Evolutionary conservation across 768 basidiomycete genomes (phyloP).

Genomic region (Russula earlei): DNA sequence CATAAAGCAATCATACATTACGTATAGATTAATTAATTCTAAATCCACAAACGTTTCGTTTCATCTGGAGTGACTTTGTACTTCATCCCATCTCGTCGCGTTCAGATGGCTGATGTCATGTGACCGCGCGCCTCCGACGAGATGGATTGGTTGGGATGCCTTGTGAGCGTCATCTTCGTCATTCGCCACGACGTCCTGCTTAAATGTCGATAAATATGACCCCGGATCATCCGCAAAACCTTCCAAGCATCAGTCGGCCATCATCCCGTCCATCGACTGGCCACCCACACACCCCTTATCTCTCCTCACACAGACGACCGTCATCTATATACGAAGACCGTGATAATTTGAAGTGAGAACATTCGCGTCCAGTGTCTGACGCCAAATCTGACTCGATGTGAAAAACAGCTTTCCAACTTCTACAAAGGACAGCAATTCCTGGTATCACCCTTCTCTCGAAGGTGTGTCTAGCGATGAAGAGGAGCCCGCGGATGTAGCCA

Average conservation of each 20-base stretch:
- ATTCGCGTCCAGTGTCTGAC: background rate
- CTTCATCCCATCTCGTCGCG: no score
- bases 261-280: slow-evolving; percentile 18
- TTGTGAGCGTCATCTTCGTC: no score
- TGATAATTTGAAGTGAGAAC: background rate
- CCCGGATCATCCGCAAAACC: slow-evolving; percentile 19
- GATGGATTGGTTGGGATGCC: no score
- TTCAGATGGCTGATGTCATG: background rate
- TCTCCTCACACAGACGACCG: slow-evolving; percentile 15
- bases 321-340: slow-evolving; percentile 14
- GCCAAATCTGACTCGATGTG: background rate
- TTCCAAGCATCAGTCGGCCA: slow-evolving; percentile 15
- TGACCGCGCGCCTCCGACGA: background rate
- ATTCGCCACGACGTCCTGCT: background rate
- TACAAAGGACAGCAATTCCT: slow-evolving; percentile 61
- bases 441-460: slow-evolving; percentile 80
- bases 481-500: slow-evolving; percentile 31
- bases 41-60: no score
- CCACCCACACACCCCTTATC: slow-evolving; percentile 14
- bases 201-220: slow-evolving; percentile 20
- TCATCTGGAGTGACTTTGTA: no score
- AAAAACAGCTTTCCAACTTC: slow-evolving; percentile 21
- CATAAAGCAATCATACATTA: no score
- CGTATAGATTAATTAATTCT: no score
- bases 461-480: slow-evolving; percentile 58